These are phyloP conservation scores for Persicaria tinctoria DNA, from an alignment of 148 eudicot species.

Conservation along the genomic window DNA sequence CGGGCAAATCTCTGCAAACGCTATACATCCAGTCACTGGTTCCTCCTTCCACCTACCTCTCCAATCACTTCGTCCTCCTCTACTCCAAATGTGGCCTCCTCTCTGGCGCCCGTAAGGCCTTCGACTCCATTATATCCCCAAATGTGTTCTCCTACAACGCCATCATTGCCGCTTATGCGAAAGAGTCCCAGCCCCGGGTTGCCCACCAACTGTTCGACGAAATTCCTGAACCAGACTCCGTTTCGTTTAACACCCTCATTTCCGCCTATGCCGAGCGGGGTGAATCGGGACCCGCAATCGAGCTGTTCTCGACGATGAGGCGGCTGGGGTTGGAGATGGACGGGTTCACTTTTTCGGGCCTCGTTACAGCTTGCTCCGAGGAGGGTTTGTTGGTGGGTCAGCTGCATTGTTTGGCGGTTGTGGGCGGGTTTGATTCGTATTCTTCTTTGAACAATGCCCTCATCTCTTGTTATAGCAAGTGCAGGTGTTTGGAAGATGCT, in stretches of 20 bases:
- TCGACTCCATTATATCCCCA: conserved; percentile 38
- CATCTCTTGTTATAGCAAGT: conserved; percentile 50
- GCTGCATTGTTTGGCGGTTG: conserved; percentile 45
- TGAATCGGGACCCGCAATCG: conserved; percentile 26
- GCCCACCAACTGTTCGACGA: conserved; percentile 71
- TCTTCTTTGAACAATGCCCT: conserved; percentile 60
- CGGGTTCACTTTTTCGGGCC: conserved; percentile 59
- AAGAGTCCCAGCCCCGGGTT: conserved; percentile 30
- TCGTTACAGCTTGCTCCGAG: conserved; percentile 37
- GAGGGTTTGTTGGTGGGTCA: conserved; percentile 32
- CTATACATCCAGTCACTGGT: conserved; percentile 47
- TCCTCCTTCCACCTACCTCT: conserved; percentile 50
- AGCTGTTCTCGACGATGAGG: conserved; percentile 43
- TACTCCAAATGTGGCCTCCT: conserved; percentile 70
- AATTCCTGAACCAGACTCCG: conserved; percentile 66
- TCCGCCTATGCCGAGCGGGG: conserved; percentile 64
- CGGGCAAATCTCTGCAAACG: conserved; percentile 55
- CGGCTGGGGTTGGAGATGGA: conserved; percentile 41
- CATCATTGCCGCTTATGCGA: conserved; percentile 51
- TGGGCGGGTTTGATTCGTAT: conserved; percentile 56
- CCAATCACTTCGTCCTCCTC: conserved; percentile 76
- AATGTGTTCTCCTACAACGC: conserved; percentile 73
- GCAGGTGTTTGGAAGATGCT: conserved; percentile 46
- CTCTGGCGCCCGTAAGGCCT: conserved; percentile 39
- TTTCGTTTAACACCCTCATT: conserved; percentile 68